These are phyloP conservation scores for Populus deltoides DNA, from an alignment of 345 rosid genomes.

Conservation along the genomic window DNA sequence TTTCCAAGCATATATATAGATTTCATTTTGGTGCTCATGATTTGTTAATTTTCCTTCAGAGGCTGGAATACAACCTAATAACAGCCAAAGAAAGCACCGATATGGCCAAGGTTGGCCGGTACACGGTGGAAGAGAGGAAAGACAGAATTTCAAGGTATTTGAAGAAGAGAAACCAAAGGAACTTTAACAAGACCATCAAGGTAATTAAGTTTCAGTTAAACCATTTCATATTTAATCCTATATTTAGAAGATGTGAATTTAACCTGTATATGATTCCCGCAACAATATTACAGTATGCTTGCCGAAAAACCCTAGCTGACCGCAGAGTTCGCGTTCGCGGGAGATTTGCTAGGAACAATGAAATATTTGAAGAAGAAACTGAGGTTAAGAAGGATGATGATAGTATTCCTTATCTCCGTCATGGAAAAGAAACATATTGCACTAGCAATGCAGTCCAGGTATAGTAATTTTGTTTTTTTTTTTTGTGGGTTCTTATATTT, in stretches of 20 bases:
- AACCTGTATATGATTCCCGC: not conserved
- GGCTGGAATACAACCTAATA: not conserved
- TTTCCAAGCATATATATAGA: not conserved
- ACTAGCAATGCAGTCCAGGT: constrained; percentile 40
- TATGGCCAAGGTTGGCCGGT: constrained; percentile 54
- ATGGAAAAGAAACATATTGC: constrained; percentile 40
- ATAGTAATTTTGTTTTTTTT: not conserved
- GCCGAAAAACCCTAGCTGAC: constrained; percentile 91
- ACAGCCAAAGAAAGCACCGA: constrained; percentile 44
- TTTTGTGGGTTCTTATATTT: not conserved
- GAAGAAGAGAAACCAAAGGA: constrained; percentile 90
- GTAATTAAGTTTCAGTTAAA: constrained; percentile 22
- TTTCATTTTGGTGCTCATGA: not conserved
- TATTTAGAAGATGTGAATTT: not conserved
- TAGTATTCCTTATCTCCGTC: constrained; percentile 17
- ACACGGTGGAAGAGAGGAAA: constrained; percentile 79
- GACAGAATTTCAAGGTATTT: constrained; percentile 78
- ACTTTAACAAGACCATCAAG: constrained; percentile 91
- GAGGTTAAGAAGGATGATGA: constrained; percentile 35
- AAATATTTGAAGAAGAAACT: constrained; percentile 51
- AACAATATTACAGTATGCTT: constrained; percentile 56
- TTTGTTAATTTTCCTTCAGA: not conserved
- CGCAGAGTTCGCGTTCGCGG: constrained; percentile 87
- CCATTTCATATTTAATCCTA: not conserved
- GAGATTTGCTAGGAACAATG: constrained; percentile 79